phyloP scores from a whole-genome alignment of 2,329 filamentous ascomycete genomes.

The Kalaharituber pfeilii region DNA sequence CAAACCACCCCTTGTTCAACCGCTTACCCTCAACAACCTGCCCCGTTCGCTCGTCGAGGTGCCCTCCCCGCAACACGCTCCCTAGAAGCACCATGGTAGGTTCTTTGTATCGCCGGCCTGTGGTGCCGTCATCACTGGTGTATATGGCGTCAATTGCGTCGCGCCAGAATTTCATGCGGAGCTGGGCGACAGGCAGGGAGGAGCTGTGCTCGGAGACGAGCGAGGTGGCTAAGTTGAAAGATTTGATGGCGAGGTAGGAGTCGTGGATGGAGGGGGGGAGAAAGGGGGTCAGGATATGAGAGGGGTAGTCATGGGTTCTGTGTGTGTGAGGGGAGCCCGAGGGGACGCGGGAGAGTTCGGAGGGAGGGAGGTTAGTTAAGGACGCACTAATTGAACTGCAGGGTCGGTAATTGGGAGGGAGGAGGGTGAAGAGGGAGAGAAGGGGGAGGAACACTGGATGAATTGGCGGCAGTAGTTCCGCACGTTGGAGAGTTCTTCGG shows the following conservation, averaged over 20 bases:
- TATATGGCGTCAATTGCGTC: conserved; percentile 68
- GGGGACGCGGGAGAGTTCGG: no score
- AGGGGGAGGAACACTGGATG: no score
- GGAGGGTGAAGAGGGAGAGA: no score
- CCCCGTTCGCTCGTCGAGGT: conserved; percentile 30
- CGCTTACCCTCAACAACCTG: conserved; percentile 10
- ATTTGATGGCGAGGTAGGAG: conserved; percentile 76
- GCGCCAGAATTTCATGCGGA: conserved; percentile 92
- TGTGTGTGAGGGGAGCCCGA: no score
- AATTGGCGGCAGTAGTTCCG: neutral
- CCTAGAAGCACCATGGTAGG: conserved; percentile 75
- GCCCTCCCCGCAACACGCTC: conserved; percentile 45
- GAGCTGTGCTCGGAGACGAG: conserved; percentile 79
- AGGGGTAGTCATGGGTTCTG: conserved; percentile 78
- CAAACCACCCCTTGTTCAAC: conserved; percentile 33
- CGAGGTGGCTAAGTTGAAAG: conserved; percentile 83
- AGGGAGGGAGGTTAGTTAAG: no score
- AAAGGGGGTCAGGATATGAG: conserved; percentile 71
- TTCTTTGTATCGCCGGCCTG: conserved; percentile 45
- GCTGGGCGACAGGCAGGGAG: conserved; percentile 64
- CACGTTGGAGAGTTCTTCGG: neutral
- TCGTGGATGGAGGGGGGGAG: conserved; percentile 53
- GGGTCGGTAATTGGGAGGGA: no score
- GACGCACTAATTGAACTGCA: no score
- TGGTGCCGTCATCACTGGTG: conserved; percentile 46